Evolutionary conservation across 208 protist genomes (phyloP), one percentile per base, ranked within the genome.

Genomic region (Crithidia fasciculata): DNA sequence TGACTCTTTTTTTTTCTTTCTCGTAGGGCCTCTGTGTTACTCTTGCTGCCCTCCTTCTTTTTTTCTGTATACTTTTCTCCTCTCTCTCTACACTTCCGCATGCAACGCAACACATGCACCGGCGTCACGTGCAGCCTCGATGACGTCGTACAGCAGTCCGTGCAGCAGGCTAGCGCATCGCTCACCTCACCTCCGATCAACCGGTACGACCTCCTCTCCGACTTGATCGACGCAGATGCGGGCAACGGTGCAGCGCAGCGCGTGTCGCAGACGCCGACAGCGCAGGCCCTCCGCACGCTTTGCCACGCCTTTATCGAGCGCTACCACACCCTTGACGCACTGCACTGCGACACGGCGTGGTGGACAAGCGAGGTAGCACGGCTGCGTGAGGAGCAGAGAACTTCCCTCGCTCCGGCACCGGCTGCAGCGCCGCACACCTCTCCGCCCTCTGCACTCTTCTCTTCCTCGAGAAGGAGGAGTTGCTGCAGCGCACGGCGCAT

Each of bases 301-400:
- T 79, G 74, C 15, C 52, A 40, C 37, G 19, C 58, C n/a, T 79
- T 70, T 56, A 39, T 79, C 0, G 74, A 69, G 43, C 62, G 50
- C 41, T 79, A 74, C 55, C 52, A 18, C 36, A 43, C 66, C 3
- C 60, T 45, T 16, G 74, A 73, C 45, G 52, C 66, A 54, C 56
- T 79, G 41, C 53, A 61, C 36, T 15, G 43, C 28, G 74, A 79
- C 60, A 79, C 74, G 44, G 60, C 52, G 52, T 73, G 74, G 74
- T 79, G 74, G 74, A 19, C 45, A 3, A 56, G 54, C 28, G 62
- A 79, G 67, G 59, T 61, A 0, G 47, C 59, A 8, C 36, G 60
- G 39, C 50, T 79, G 61, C 74, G 64, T 12, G 41, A 60, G 5
- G 55, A 28, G 28, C 28, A 28, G 28, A 28, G 28, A 28, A 28